Evolutionary conservation across 2,329 filamentous ascomycete species (phyloP).

Genomic region (Myriosclerotinia scirpicola): DNA sequence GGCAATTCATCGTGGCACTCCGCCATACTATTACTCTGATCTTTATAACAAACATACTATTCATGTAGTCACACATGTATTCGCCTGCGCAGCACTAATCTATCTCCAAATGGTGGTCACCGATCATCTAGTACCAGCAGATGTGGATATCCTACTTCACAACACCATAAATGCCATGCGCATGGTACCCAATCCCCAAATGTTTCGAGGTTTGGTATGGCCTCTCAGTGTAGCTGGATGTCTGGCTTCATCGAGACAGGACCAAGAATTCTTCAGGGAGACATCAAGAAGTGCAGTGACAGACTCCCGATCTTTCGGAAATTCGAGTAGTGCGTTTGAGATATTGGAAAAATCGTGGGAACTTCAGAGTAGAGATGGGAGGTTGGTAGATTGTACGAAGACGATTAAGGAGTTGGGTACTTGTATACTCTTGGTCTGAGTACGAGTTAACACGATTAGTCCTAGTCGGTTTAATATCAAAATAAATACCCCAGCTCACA

Average conservation of each 20-base stretch:
- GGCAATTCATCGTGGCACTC: neutral
- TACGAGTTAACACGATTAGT: too few relatives aligned
- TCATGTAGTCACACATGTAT: slow-evolving; percentile 27
- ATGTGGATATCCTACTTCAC: slow-evolving; percentile 19
- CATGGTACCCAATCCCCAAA: slow-evolving; percentile 24
- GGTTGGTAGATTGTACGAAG: slow-evolving; percentile 24
- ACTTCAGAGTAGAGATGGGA: slow-evolving; percentile 19
- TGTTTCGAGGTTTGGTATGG: slow-evolving; percentile 29
- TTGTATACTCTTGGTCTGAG: slow-evolving; percentile 25
- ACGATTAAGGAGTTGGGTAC: slow-evolving; percentile 21
- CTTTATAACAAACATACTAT: slow-evolving; percentile 20
- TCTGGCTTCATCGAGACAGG: slow-evolving; percentile 25
- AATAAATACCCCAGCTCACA: too few relatives aligned
- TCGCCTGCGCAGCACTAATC: slow-evolving; percentile 28
- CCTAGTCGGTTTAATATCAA: too few relatives aligned
- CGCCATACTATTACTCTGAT: slow-evolving; percentile 9
- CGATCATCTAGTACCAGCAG: neutral
- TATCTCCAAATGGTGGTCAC: slow-evolving; percentile 28
- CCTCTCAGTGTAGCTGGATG: slow-evolving; percentile 31
- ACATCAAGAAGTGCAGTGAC: neutral
- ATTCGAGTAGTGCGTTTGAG: slow-evolving; percentile 23
- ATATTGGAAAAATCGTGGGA: slow-evolving; percentile 30
- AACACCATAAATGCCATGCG: slow-evolving; percentile 25
- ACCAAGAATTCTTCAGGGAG: slow-evolving; percentile 29
- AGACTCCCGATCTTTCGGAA: slow-evolving; percentile 27